Percentiles rank a stretch among this genome's conserved stretches.
Evolutionary conservation across 177 flowering plant genomes (phyloP).

Genomic region (Vitis hybrid): DNA sequence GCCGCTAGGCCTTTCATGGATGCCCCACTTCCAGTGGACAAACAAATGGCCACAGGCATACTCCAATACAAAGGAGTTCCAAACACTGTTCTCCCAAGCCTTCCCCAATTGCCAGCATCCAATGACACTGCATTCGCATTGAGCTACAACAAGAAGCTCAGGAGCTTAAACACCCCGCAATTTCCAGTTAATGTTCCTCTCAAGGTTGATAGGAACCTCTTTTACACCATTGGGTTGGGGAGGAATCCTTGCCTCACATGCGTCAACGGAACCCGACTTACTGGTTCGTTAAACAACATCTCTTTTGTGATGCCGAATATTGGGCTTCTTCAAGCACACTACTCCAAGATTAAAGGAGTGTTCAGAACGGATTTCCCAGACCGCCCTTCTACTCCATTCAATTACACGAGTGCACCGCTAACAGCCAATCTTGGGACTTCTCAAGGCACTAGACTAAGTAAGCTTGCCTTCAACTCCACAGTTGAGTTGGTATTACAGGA

Average conservation of each 20-base stretch:
- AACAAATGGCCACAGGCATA: constrained; percentile 63
- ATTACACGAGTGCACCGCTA: constrained; percentile 71
- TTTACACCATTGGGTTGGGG: constrained; percentile 60
- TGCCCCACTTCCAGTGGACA: constrained; percentile 50
- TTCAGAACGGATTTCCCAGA: constrained; percentile 63
- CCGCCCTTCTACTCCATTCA: constrained; percentile 45
- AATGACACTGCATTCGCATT: constrained; percentile 44
- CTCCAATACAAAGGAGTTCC: constrained; percentile 65
- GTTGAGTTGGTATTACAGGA: constrained; percentile 68
- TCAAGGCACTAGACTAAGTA: constrained; percentile 53
- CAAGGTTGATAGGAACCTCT: constrained; percentile 47
- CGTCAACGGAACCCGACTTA: constrained; percentile 44
- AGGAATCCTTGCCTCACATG: constrained; percentile 47
- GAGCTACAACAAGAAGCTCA: constrained; percentile 38
- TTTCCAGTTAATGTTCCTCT: constrained; percentile 60
- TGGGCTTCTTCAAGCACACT: constrained; percentile 67
- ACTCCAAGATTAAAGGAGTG: constrained; percentile 45
- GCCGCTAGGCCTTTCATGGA: constrained; percentile 59
- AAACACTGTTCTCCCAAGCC: constrained; percentile 42
- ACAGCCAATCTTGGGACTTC: constrained; percentile 55
- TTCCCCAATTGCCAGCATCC: constrained; percentile 49
- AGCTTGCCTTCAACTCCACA: constrained; percentile 48
- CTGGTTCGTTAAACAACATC: constrained; percentile 64
- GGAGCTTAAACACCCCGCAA: constrained; percentile 44
- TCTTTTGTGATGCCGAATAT: constrained; percentile 54